Evolutionary conservation across 1,284 basidiomycete species (phyloP), one percentile per base, ranked within the genome.

Genomic region (Trametes polyzona): DNA sequence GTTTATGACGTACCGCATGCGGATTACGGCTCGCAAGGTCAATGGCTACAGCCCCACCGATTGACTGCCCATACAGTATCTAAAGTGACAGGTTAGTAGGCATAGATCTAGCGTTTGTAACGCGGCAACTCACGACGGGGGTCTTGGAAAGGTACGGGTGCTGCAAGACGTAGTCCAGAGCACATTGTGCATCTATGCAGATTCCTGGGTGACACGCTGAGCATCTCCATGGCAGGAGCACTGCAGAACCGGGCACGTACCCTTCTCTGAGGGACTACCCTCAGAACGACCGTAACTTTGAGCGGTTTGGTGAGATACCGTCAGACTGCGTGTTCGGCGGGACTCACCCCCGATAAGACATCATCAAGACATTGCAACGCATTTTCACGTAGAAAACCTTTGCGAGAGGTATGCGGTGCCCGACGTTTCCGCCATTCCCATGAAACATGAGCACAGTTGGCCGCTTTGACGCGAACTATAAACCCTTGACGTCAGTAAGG

Each of bases 21-120:
- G 90, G 84, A 69, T 96, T 96, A 35, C 84, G 82, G 54, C 87
- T 88, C 0, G 92, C 92, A 4, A 97, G 86, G 71, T 96, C 90
- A 49, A 98, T 90, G 12, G 92, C 83, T 1, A 98, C 95, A 0
- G 96, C 96, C n/a, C 96, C 96, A 14, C 96, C 96, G 27, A 99
- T 93, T 7, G 92, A 95, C 73, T 98, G 96, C 0, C 96, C 96
- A 67, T 95, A 98, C 0, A 96, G 73, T 42, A 93, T 77, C 87
- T 89, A 56, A 23, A 60, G 69, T 40, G 42, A 43, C 26, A 42
- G 14, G 36, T 51, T 16, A 50, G 52, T n/a, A 32, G 16, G 17
- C 26, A 32, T 30, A n/a, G 49, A 23, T 9, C 19, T 19, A 21
- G 35, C 8, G 7, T 4, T 19, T 16, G 35, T 23, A 9, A 37